Conservation (phyloP, 106 monocot genomes). For the Dendrobium chrysotoxum region DNA sequence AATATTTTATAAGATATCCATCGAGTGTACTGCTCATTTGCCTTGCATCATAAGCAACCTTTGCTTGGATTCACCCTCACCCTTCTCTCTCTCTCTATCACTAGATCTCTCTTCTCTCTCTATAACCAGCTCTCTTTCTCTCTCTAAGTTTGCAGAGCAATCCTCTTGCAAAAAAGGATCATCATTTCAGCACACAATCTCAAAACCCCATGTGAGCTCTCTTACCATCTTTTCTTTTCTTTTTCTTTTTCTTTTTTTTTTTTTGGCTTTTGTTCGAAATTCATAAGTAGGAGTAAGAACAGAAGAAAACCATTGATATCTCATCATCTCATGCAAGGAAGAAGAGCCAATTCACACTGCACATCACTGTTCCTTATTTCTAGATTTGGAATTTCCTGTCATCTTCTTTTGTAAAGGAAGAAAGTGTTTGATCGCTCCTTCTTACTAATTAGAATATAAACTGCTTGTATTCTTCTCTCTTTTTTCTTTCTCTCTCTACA, state of each 20-base stretch:
- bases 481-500: not conserved
- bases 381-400: not conserved
- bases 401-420: no score
- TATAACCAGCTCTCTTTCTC: slow-evolving; percentile 15
- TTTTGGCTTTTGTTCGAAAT: not conserved
- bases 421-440: no score
- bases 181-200: slow-evolving; percentile 23
- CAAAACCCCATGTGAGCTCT: slow-evolving; percentile 42
- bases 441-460: not conserved
- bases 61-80: slow-evolving; percentile 20
- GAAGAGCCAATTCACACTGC: not conserved
- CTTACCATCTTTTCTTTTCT: slow-evolving; percentile 4
- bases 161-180: slow-evolving; percentile 42
- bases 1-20: slow-evolving; percentile 30
- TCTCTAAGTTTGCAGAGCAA: slow-evolving; percentile 11
- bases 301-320: slow-evolving; percentile 9
- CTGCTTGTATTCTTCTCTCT: not conserved
- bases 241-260: not conserved
- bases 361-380: not conserved
- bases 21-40: slow-evolving; percentile 40
- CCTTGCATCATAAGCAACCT: slow-evolving; percentile 45
- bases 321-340: slow-evolving; percentile 26
- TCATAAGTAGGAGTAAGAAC: slow-evolving; percentile 6
- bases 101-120: not conserved
- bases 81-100: not conserved